These are phyloP conservation scores for Beauveria australis DNA, from an alignment of 2,329 filamentous ascomycete species.

Conservation along the genomic window DNA sequence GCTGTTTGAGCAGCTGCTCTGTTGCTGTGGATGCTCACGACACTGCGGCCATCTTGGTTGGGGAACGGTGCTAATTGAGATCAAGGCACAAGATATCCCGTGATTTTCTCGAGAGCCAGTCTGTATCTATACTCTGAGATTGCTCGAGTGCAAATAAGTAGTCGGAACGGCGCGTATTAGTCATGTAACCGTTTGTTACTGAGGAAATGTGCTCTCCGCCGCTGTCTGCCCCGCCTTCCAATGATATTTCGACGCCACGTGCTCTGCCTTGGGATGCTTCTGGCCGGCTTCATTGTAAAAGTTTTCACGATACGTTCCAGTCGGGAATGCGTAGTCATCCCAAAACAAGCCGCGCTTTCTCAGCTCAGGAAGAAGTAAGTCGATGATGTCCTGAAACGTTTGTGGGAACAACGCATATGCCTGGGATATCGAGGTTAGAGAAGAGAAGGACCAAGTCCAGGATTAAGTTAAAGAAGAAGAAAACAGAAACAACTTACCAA, in stretches of 20 bases:
- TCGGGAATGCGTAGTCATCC: conserved; percentile 35
- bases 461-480: too few relatives aligned
- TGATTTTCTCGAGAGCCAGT: background rate
- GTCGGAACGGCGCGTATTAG: background rate
- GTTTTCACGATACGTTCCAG: conserved; percentile 27
- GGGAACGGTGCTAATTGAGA: background rate
- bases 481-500: conserved; percentile 6
- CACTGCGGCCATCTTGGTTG: conserved; percentile 21
- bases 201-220: background rate
- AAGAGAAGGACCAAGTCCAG: background rate
- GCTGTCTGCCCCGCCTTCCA: conserved; percentile 23
- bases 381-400: conserved; percentile 59
- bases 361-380: conserved; percentile 56
- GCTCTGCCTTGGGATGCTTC: conserved; percentile 24
- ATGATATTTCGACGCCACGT: conserved; percentile 31
- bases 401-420: conserved; percentile 36
- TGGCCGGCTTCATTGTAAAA: background rate
- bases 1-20: conserved; percentile 23
- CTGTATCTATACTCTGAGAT: background rate
- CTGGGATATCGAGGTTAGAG: background rate
- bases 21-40: conserved; percentile 27
- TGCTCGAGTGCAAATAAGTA: background rate
- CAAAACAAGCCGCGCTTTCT: conserved; percentile 49
- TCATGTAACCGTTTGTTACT: background rate
- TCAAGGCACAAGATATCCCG: too few relatives aligned